Conservation (phyloP, 139 green algal species). For the Chlorella sp. region DNA sequence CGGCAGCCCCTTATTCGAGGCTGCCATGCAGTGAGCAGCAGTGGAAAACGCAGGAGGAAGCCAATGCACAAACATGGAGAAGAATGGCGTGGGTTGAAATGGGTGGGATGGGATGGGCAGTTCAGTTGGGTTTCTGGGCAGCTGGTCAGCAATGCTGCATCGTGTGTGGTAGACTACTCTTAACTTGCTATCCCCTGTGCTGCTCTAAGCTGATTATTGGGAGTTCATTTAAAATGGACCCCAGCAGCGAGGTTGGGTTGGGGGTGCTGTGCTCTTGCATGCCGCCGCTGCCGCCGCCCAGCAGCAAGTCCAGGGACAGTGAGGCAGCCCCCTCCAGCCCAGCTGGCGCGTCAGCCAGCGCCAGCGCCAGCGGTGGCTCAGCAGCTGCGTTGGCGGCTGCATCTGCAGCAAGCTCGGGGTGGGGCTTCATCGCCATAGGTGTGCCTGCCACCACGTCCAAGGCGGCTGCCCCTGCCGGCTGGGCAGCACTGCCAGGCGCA, state of each 20-base stretch:
- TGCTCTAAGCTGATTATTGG: neutral
- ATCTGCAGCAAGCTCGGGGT: neutral
- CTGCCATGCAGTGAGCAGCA: neutral
- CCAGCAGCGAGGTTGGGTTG: neutral
- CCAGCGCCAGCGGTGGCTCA: neutral
- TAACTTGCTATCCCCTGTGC: too few relatives aligned
- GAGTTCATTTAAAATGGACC: neutral
- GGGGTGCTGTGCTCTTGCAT: neutral
- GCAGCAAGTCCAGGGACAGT: conserved; percentile 12
- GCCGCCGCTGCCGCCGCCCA: too few relatives aligned
- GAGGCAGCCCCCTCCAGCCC: conserved; percentile 1
- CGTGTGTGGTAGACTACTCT: too few relatives aligned
- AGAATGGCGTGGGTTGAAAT: neutral
- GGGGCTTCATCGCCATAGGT: neutral
- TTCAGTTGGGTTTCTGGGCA: neutral
- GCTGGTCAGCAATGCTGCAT: too few relatives aligned
- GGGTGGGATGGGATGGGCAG: neutral
- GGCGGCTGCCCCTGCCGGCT: neutral
- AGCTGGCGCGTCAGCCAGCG: neutral
- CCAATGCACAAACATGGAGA: neutral
- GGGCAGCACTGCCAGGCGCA: neutral
- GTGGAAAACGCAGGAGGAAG: neutral
- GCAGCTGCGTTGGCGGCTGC: neutral
- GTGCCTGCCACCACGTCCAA: neutral
- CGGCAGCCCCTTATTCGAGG: neutral